Evolutionary conservation across 2,329 filamentous ascomycete species (phyloP), one percentile per base, ranked within the genome.

Genomic region (Pleoardoris graminearum): DNA sequence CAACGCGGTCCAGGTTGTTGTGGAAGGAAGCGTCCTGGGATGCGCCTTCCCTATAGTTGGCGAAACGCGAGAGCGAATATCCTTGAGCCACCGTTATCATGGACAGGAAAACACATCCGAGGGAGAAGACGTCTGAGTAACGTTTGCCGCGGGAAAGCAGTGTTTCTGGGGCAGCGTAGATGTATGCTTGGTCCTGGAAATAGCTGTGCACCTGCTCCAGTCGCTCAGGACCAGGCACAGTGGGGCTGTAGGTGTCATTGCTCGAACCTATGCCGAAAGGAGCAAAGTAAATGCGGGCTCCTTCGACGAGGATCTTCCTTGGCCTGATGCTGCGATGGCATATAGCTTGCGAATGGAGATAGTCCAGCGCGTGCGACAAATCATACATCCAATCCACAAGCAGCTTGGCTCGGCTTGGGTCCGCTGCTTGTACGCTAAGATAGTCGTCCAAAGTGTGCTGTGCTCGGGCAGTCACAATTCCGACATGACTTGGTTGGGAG

Each of bases 351-450:
- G 66, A 60, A 43, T 76, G 73, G 2, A 76, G 63, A 51, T 72
- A 73, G 10, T 73, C 71, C 6, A 76, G 45, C 0, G 69, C 74
- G 2, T 70, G 70, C 0, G 72, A 68, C 2, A 76, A 62, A 46
- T 76, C 73, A 47, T 69, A 65, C 67, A 75, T 74, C 73, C 73
- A 76, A 44, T 71, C 70, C 8, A 75, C 60, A 0, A 76, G 62
- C 6, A 70, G 47, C 29, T 70, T 67, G 1, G 72, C 60, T 7
- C 71, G 70, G 38, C 56, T 62, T 1, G 68, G 51, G 21, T 74
- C 71, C 12, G 37, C 59, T 21, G 62, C 59, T 6, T 68, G 63
- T 11, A 69, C 55, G 6, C 61, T 59, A 6, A 75, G 62, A 53
- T 67, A 76, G 10, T 75, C 70, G 30, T 74, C 73, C n/a, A 76